Base-by-base conservation (phyloP, 768 basidiomycete species). In the Termitomyces sp. region DNA sequence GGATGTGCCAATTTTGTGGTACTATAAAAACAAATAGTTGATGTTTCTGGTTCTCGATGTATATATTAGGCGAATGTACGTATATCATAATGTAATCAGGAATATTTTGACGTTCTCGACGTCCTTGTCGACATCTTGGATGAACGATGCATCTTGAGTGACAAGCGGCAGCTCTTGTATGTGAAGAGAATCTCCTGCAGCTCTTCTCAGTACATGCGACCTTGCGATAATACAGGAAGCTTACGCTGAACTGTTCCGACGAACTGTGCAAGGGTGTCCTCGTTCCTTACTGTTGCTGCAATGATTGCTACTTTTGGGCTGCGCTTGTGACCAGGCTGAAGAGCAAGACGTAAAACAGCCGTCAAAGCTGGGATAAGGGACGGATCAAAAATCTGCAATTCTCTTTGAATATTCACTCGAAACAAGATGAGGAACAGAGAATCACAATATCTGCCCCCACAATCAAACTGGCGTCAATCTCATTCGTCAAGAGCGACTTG, bases 1-100 rank as follows among this genome's bases (percentile, higher is more conserved):
- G 89, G 91, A 87, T 85, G 52, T 95, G 94, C 76, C 72, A 74
- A 15, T 81, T 79, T 58, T 95, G 92, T 69, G 91, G 91, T 15
- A 74, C 77, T 20, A 79, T 93, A 56, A 92, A 92, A 64, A 59
- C 69, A 20, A 65, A 56, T 14, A 79, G 75, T 63, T 79, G 68
- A 74, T 60, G 50, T 7, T 34, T 15, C 11, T 17, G 38, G 54
- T 45, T 58, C 40, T 29, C 32, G 4, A 4, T 53, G 17, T 42
- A 37, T 36, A 34, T 15, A 54, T 14, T 45, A 56, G 25, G 34
- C 10, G 12, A 6, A 9, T 56, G 36, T 43, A 57, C 50, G 8
- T 55, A 29, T 57, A 40, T 59, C 32, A 65, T 34, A 60, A 63
- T 56, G 70, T 76, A 64, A 84, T 73, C 65, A 69, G 78, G 68